A percentile compares a stretch with the other conserved stretches of the same genome.
Evolutionary conservation across 371 early-diverging fungal genomes (phyloP).

Genomic region (Paraphysoderma sedebokerense): DNA sequence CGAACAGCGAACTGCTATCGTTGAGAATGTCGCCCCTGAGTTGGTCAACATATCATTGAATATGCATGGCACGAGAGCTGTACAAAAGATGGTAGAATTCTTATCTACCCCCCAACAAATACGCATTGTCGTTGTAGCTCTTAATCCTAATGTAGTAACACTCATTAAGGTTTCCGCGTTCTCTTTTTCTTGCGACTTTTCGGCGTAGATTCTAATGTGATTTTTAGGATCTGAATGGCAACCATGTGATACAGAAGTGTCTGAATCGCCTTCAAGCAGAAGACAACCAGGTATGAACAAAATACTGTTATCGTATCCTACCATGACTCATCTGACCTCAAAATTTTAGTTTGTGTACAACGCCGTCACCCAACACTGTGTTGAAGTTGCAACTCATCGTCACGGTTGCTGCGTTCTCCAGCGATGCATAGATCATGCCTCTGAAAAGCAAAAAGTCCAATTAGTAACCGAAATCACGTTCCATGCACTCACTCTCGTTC

Average conservation of each 20-base stretch:
- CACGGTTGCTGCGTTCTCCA: slow-evolving; percentile 97
- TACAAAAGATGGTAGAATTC: slow-evolving; percentile 85
- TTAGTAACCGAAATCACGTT: slow-evolving; percentile 54
- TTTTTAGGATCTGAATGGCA: slow-evolving; percentile 75
- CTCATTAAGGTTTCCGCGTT: slow-evolving; percentile 49
- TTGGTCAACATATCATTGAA: slow-evolving; percentile 67
- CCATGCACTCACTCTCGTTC: slow-evolving; percentile 63
- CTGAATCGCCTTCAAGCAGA: slow-evolving; percentile 49
- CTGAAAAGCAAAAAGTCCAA: slow-evolving; percentile 47
- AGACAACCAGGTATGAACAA: slow-evolving; percentile 40
- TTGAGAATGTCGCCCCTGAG: slow-evolving; percentile 49
- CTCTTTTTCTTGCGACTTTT: no score
- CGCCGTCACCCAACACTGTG: slow-evolving; percentile 66
- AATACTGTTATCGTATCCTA: no score
- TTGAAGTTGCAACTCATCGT: slow-evolving; percentile 79
- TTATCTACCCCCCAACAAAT: slow-evolving; percentile 48
- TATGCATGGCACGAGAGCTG: slow-evolving; percentile 94
- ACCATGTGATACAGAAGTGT: slow-evolving; percentile 97
- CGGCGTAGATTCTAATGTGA: neutral
- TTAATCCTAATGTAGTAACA: slow-evolving; percentile 57
- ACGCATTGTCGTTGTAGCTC: slow-evolving; percentile 42
- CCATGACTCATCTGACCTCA: neutral
- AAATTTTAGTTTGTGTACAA: slow-evolving; percentile 59
- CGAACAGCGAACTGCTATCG: slow-evolving; percentile 47
- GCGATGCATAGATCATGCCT: slow-evolving; percentile 81